phyloP scores from a whole-genome alignment of 768 basidiomycete genomes.

The Russula vinacea region DNA sequence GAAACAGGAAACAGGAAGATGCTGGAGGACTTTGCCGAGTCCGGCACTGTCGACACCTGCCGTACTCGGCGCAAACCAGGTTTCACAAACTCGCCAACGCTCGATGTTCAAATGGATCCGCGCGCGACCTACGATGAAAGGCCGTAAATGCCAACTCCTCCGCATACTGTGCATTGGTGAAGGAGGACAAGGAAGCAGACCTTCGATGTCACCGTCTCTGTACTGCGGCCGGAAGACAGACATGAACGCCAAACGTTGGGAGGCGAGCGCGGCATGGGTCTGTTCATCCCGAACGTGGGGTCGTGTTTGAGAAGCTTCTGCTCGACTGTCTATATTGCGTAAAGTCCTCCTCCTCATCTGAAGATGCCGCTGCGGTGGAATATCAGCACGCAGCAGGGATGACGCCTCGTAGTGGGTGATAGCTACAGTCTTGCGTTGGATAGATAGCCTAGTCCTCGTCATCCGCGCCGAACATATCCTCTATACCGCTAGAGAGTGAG shows the following conservation, averaged over 20 bases:
- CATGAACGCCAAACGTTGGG: conserved; percentile 79
- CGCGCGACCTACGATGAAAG: conserved; percentile 54
- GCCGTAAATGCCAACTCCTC: conserved; percentile 69
- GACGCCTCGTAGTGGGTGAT: neutral
- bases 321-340: conserved; percentile 70
- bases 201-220: conserved; percentile 69
- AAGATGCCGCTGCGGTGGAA: conserved; percentile 57
- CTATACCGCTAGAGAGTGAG: conserved; percentile 39
- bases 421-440: conserved; percentile 88
- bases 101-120: conserved; percentile 89
- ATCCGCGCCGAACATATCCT: conserved; percentile 90
- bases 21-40: conserved; percentile 86
- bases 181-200: conserved; percentile 34
- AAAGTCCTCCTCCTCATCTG: conserved; percentile 88
- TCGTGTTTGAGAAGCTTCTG: conserved; percentile 78
- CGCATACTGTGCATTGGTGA: conserved; percentile 16
- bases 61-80: conserved; percentile 74
- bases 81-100: conserved; percentile 77
- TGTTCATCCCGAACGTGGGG: conserved; percentile 78
- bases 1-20: conserved; percentile 29
- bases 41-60: conserved; percentile 84
- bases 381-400: conserved; percentile 1
- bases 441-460: conserved; percentile 98
- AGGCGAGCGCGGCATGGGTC: conserved; percentile 74
- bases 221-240: conserved; percentile 81